Base-by-base conservation (phyloP, 148 eudicot species). In the Diospyros lotus region DNA sequence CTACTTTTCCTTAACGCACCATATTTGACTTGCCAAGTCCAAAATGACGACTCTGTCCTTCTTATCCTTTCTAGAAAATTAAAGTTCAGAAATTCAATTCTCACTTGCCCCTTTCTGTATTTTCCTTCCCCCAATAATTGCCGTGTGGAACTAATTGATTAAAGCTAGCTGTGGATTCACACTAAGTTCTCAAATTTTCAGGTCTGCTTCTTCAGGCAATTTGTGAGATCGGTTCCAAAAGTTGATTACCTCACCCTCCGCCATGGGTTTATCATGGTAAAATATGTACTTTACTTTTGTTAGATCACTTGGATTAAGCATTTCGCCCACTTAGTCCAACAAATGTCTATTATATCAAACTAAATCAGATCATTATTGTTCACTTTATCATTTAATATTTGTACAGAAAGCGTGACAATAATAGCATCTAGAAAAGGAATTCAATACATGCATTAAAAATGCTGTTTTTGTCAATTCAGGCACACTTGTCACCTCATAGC, bases 181-280 rank as follows among this genome's bases (percentile, higher is more conserved):
- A n/a, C 45, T 65, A 15, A 38, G 1, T 28, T 48, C 15, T 12
- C 7, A 0, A 17, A 9, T 17, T 66, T 84, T 66, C 86, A 86
- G 93, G 84, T 87, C 54, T 87, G 88, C 62, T 89, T 89, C 80
- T 87, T 89, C 79, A 87, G 90, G 74, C 93, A 89, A 76, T 89
- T 89, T 71, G 79, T 83, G 0, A 77, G 87, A 64, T 85, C 93
- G 1, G 90, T 89, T 11, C 83, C 90, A 5, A 85, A 83, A 77
- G 90, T 89, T 50, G 93, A 89, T 79, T 89, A 89, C 83, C 70
- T 87, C 73, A 89, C 93, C 38, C 58, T 89, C 60, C 73, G 93
- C 10, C 90, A 83, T 55, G 93, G 93, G 52, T 89, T 89, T 73
- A 87, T 89, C 58, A 78, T 54, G 82, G 92, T 86, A 80, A 75